Conservation (phyloP, 345 rosid genomes). For the Populus ilicifolia region DNA sequence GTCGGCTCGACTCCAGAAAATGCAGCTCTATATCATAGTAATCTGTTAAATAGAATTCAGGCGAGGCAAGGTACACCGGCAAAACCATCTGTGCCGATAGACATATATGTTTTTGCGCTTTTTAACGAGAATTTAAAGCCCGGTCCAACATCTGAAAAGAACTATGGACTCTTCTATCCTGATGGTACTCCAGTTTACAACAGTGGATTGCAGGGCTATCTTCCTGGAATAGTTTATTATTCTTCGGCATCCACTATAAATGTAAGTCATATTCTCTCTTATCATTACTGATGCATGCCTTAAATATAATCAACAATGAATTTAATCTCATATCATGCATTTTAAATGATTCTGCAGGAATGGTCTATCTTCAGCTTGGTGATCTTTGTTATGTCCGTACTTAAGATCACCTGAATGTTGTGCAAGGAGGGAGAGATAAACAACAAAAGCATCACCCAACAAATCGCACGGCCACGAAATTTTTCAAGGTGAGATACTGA, state of each 20-base stretch:
- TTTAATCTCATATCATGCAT: slow-evolving; percentile 13
- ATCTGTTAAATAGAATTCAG: slow-evolving; percentile 49
- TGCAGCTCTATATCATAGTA: slow-evolving; percentile 69
- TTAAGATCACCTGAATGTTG: background rate
- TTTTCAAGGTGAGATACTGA: slow-evolving; percentile 31
- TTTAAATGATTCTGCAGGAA: slow-evolving; percentile 35
- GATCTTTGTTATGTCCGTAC: slow-evolving; percentile 20
- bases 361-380: slow-evolving; percentile 29
- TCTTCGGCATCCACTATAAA: slow-evolving; percentile 38
- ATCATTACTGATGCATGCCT: background rate
- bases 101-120: slow-evolving; percentile 75
- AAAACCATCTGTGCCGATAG: slow-evolving; percentile 61
- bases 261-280: slow-evolving; percentile 30
- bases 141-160: slow-evolving; percentile 86
- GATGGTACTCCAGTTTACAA: slow-evolving; percentile 77
- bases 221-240: slow-evolving; percentile 42
- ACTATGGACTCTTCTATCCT: slow-evolving; percentile 81
- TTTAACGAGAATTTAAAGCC: slow-evolving; percentile 87
- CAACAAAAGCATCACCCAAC: background rate
- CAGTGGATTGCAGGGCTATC: slow-evolving; percentile 60
- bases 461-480: background rate
- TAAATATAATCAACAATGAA: background rate
- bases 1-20: slow-evolving; percentile 71
- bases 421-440: background rate
- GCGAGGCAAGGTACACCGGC: slow-evolving; percentile 70